Evolutionary conservation across 2,329 filamentous ascomycete genomes (phyloP).

Genomic region (Remersonia thermophila): DNA sequence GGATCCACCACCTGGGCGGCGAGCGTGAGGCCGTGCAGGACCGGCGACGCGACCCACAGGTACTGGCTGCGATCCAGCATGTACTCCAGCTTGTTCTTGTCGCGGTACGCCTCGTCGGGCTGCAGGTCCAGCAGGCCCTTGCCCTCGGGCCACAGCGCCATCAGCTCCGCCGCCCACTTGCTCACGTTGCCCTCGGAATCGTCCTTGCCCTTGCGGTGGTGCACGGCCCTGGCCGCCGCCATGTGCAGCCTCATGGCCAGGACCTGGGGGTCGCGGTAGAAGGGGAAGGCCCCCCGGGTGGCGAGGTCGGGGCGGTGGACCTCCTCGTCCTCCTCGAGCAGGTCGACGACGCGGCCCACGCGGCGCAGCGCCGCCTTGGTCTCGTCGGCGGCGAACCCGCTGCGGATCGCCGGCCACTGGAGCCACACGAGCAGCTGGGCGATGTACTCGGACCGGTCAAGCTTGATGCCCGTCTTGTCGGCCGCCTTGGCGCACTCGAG

Average conservation of each 20-base stretch:
- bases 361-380: conserved; percentile 33
- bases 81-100: conserved; percentile 20
- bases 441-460: conserved; percentile 31
- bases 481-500: conserved; percentile 38
- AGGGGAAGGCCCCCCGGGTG: conserved; percentile 14
- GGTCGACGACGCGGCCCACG: conserved; percentile 35
- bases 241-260: conserved; percentile 32
- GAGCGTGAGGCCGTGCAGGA: conserved; percentile 33
- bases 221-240: conserved; percentile 27
- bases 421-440: conserved; percentile 27
- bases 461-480: conserved; percentile 32
- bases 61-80: conserved; percentile 25
- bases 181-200: conserved; percentile 25
- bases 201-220: conserved; percentile 21
- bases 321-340: conserved; percentile 29
- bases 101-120: conserved; percentile 21
- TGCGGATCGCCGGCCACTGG: conserved; percentile 30
- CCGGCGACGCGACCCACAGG: conserved; percentile 23
- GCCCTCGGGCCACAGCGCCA: conserved; percentile 29
- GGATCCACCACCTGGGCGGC: conserved; percentile 30
- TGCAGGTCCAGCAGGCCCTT: conserved; percentile 27
- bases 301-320: neutral
- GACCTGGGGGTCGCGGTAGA: conserved; percentile 32
- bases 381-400: conserved; percentile 23
- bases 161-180: conserved; percentile 26